Base-by-base conservation (phyloP, 306 rosid species). In the Mimosa pudica region DNA sequence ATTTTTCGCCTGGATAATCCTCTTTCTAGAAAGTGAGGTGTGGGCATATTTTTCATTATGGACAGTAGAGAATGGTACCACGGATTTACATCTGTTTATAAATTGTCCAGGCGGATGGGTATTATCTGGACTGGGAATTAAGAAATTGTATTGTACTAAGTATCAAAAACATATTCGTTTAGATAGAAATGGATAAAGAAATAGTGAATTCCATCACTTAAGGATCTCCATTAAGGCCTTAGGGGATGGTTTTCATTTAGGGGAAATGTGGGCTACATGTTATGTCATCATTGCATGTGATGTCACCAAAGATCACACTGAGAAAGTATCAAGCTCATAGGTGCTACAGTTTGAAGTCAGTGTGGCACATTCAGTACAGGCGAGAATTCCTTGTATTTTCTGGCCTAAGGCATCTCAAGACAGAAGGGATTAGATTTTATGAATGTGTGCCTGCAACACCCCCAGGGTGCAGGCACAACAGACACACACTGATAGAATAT, bases 201-300 rank as follows among this genome's bases (percentile, higher is more conserved):
- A 24, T 24, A 24, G 30, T 24, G 30, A 24, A 24, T 24, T 24
- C 1, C 30, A 24, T 24, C 30, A 24, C 30, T 24, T 24, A 61
- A 61, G 67, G 67, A 61, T 24, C 10, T 38, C 42, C 42, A 38
- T 38, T 38, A 38, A 38, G 35, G 16, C 36, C 1, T 61, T 30
- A 61, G 30, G 41, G 7, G 32, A 61, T 61, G 41, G 67, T 14
- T 61, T 61, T 11, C 67, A 20, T 24, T 61, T 61, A 4, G 67
- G 38, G 41, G 17, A 61, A 24, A 61, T 61, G 10, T 3, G 41
- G 67, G 41, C 16, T 20, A 38, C 66, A 10, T 81, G 88, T 51
- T 71, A 81, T 32, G 84, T 90, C 6, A 80, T 88, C 14, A 83
- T 92, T 62, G 89, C 94, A 42, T 90, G 82, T 65, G 97, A 93